Base-by-base conservation (phyloP, 129 eudicot species). In the Deinandra increscens region DNA sequence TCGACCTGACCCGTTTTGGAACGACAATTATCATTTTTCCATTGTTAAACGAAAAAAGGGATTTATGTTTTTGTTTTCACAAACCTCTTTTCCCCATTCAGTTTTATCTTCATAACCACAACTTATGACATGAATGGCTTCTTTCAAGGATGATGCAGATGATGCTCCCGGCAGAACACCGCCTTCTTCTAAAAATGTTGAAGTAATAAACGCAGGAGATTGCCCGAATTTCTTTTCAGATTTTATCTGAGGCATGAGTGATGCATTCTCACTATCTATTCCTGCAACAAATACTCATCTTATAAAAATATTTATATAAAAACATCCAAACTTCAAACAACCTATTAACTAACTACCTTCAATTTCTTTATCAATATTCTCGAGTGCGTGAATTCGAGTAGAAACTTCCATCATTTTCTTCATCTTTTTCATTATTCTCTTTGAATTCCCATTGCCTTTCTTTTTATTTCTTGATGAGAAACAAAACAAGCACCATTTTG, bases 31-130 rank as follows among this genome's bases (percentile, higher is more conserved):
- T 20, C 10, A 10, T 12, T 20, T 22, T 20, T 9, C 48, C 15
- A 50, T 67, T 34, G 8, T 18, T 48, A 69, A 4, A 56, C 5
- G 5, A 50, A 50, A 64, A 14, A 8, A 15, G 39, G 3, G 5
- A 6, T 3, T 12, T 20, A 22, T 8, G 66, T 20, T 20, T 59
- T 48, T 7, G 3, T n/a, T 68, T 7, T 59, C 22, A 48, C 70
- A 68, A 48, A 88, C 96, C 87, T 88, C 96, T 69, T 85, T 85
- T 68, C 92, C 96, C 96, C 96, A 88, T 80, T 81, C 96, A 2
- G 96, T 85, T 76, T 88, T 88, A 72, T 86, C 92, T 81, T 88
- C 92, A 42, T 81, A 88, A 48, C 92, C 89, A 51, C 96, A 88
- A 68, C 87, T 83, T 67, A 88, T 88, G 23, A 88, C 92, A 78